Percentiles rank a stretch among this genome's conserved stretches.
Conservation (phyloP, 2,329 filamentous ascomycete genomes). For the Stagonosporopsis rhizophila region DNA sequence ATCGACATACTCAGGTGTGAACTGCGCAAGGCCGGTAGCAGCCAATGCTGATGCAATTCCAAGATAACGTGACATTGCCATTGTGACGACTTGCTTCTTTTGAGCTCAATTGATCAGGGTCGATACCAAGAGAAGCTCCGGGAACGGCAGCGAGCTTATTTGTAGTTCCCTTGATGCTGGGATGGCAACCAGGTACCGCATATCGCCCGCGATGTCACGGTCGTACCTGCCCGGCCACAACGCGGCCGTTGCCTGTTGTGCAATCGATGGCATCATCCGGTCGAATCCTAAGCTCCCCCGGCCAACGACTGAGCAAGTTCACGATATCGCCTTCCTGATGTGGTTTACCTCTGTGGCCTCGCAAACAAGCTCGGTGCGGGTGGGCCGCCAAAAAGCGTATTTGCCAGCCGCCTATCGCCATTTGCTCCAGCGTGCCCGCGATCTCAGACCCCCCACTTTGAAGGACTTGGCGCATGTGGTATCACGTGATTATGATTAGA, state of each 20-base stretch:
- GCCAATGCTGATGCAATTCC: slow-evolving; percentile 44
- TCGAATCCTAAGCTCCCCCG: slow-evolving; percentile 6
- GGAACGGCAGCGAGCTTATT: slow-evolving; percentile 33
- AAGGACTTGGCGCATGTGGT: slow-evolving; percentile 26
- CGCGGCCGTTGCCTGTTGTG: slow-evolving; percentile 14
- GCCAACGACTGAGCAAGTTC: slow-evolving; percentile 14
- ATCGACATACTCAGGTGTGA: slow-evolving; percentile 45
- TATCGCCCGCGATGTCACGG: slow-evolving; percentile 20
- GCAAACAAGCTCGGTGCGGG: slow-evolving; percentile 35
- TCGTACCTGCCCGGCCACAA: slow-evolving; percentile 21
- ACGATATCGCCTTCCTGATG: slow-evolving; percentile 32
- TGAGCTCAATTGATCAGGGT: slow-evolving; percentile 38
- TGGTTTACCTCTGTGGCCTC: slow-evolving; percentile 22
- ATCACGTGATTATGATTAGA: slow-evolving; percentile 13
- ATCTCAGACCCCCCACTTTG: slow-evolving; percentile 19
- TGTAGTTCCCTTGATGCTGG: slow-evolving; percentile 23
- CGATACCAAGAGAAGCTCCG: slow-evolving; percentile 26
- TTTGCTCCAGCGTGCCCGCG: slow-evolving; percentile 22
- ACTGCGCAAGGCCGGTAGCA: slow-evolving; percentile 40
- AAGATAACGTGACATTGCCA: slow-evolving; percentile 46
- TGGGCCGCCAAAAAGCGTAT: slow-evolving; percentile 34
- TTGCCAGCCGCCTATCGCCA: slow-evolving; percentile 29
- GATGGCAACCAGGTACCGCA: slow-evolving; percentile 19
- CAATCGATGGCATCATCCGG: slow-evolving; percentile 30
- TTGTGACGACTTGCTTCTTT: slow-evolving; percentile 35